Percentiles rank a stretch among this genome's conserved stretches.
Conservation (phyloP, 208 protist genomes). For the Crithidia thermophila region DNA sequence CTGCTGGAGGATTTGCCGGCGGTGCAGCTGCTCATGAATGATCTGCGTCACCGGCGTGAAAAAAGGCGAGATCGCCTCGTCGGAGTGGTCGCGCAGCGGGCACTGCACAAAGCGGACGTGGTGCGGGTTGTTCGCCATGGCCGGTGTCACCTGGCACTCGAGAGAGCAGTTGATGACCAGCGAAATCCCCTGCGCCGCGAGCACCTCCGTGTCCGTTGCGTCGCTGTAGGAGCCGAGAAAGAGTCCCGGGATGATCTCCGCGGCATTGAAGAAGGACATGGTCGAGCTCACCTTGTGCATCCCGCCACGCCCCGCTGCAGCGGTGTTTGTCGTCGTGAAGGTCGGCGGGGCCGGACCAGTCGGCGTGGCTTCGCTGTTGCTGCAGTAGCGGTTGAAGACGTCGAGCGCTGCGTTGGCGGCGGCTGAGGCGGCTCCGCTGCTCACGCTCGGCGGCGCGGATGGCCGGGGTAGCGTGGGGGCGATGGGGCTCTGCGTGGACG, state of each 20-base stretch:
- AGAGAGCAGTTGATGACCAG: slow-evolving; percentile 72
- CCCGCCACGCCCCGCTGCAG: too few relatives aligned
- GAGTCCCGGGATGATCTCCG: slow-evolving; percentile 67
- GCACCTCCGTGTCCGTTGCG: slow-evolving; percentile 38
- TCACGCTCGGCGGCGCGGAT: too few relatives aligned
- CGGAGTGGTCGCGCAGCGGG: slow-evolving; percentile 71
- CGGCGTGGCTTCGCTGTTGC: neutral
- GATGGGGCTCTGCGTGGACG: neutral
- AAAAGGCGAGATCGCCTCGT: slow-evolving; percentile 58
- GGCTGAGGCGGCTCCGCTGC: slow-evolving; percentile 1
- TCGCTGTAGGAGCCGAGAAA: slow-evolving; percentile 67
- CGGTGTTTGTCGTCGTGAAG: neutral
- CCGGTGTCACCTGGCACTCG: slow-evolving; percentile 56
- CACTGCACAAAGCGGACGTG: slow-evolving; percentile 61
- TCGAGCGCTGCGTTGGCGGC: neutral
- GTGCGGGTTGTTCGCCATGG: slow-evolving; percentile 40
- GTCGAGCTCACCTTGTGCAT: slow-evolving; percentile 12
- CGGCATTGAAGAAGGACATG: slow-evolving; percentile 41
- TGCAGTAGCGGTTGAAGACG: neutral
- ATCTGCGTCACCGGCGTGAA: slow-evolving; percentile 64
- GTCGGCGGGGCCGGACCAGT: neutral
- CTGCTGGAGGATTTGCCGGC: slow-evolving; percentile 38
- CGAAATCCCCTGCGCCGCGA: slow-evolving; percentile 47
- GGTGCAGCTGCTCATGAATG: slow-evolving; percentile 81
- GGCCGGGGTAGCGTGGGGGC: neutral